Evolutionary conservation across 2,329 filamentous ascomycete genomes (phyloP).

Genomic region (Knoxdaviesia capensis): DNA sequence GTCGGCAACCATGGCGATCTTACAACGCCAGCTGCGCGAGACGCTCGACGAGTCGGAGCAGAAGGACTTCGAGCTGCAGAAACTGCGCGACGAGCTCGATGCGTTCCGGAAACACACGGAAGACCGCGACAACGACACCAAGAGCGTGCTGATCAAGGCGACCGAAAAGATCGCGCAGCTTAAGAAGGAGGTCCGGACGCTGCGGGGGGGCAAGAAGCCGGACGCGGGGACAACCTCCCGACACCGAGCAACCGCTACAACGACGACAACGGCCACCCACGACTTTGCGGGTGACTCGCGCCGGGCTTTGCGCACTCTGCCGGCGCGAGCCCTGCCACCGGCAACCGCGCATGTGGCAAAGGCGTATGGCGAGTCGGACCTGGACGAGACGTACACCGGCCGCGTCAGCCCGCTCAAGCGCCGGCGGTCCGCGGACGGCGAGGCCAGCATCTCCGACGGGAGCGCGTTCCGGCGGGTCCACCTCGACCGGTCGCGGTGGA

Average conservation of each 20-base stretch:
- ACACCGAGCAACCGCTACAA: background rate
- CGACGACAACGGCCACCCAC: no score
- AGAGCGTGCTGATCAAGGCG: constrained; percentile 32
- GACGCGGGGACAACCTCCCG: no score
- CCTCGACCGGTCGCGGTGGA: constrained; percentile 17
- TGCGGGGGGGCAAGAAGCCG: constrained; percentile 7
- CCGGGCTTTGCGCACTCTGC: background rate
- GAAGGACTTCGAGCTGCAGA: constrained; percentile 28
- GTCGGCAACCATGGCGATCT: constrained; percentile 1
- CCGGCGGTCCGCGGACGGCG: no score
- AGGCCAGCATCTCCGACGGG: no score
- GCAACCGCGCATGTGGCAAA: no score
- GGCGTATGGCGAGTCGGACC: background rate
- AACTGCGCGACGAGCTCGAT: constrained; percentile 30
- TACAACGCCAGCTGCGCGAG: constrained; percentile 17
- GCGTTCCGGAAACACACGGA: constrained; percentile 31
- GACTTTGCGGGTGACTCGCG: constrained; percentile 3
- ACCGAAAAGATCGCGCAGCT: constrained; percentile 35
- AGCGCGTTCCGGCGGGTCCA: background rate
- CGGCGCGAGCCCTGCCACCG: constrained; percentile 10
- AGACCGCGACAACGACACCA: constrained; percentile 30
- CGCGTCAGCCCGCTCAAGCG: background rate
- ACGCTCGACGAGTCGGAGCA: constrained; percentile 21
- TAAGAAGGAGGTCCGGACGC: constrained; percentile 27
- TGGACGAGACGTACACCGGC: background rate